Evolutionary conservation across 2,329 filamentous ascomycete genomes (phyloP).

Genomic region (Diaporthe longicolla): DNA sequence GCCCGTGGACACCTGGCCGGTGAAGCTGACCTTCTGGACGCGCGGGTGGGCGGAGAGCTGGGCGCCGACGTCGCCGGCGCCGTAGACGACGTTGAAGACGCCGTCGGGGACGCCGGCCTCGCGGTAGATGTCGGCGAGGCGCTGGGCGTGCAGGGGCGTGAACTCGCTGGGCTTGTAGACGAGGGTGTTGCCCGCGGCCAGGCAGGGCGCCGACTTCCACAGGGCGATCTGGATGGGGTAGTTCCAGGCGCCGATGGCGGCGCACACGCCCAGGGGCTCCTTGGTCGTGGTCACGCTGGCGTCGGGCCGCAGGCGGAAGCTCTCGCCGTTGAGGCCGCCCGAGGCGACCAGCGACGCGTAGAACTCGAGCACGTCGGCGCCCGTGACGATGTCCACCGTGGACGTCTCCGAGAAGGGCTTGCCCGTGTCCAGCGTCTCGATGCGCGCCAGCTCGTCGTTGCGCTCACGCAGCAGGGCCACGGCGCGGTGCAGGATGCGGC

Average conservation of each 20-base stretch:
- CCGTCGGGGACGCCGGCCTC: slow-evolving; percentile 85
- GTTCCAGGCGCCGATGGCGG: slow-evolving; percentile 91
- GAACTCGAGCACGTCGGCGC: slow-evolving; percentile 88
- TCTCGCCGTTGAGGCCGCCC: slow-evolving; percentile 85
- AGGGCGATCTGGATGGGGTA: slow-evolving; percentile 92
- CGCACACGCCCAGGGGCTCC: slow-evolving; percentile 86
- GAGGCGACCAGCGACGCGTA: slow-evolving; percentile 85
- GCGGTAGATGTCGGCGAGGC: slow-evolving; percentile 81
- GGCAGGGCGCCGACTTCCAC: slow-evolving; percentile 89
- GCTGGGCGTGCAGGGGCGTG: slow-evolving; percentile 85
- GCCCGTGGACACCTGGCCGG: slow-evolving; percentile 87
- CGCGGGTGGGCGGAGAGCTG: slow-evolving; percentile 79
- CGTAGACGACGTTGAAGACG: slow-evolving; percentile 90
- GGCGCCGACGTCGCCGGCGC: slow-evolving; percentile 82
- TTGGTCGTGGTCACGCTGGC: slow-evolving; percentile 89
- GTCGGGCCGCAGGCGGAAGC: slow-evolving; percentile 79
- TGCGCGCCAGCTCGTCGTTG: slow-evolving; percentile 83
- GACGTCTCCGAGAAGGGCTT: slow-evolving; percentile 89
- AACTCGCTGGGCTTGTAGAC: slow-evolving; percentile 92
- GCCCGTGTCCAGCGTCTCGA: slow-evolving; percentile 89
- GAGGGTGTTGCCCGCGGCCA: slow-evolving; percentile 91
- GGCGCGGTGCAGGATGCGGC: slow-evolving; percentile 83
- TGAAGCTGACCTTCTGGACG: slow-evolving; percentile 91
- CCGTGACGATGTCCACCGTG: slow-evolving; percentile 85
- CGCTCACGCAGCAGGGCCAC: slow-evolving; percentile 79